phyloP scores from a whole-genome alignment of 1,139 yeast genomes.

The Magnusiomyces ingens region DNA sequence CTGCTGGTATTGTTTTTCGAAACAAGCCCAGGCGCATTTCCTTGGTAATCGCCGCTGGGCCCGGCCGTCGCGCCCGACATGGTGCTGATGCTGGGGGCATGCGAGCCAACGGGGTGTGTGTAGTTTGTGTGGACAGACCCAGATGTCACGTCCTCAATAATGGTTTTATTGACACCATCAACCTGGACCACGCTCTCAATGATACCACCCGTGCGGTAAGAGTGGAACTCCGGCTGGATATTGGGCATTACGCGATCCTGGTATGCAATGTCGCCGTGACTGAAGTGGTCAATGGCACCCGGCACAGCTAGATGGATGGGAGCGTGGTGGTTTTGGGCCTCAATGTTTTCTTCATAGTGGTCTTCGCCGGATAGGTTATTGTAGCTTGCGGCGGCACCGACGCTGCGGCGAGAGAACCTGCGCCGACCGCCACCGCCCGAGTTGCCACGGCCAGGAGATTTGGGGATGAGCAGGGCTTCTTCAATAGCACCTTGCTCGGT shows the following conservation, averaged over 20 bases:
- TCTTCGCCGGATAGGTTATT: not conserved
- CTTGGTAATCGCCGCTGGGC: too few relatives aligned
- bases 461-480: slow-evolving; percentile 18
- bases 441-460: not conserved
- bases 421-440: too few relatives aligned
- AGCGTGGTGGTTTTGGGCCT: not conserved
- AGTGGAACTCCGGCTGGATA: slow-evolving; percentile 25
- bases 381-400: not conserved
- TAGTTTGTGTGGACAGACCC: not conserved
- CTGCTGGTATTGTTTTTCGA: not conserved
- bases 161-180: slow-evolving; percentile 80
- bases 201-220: slow-evolving; percentile 54
- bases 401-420: not conserved
- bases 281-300: too few relatives aligned
- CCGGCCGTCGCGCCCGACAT: too few relatives aligned
- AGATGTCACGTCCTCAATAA: slow-evolving; percentile 49
- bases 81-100: too few relatives aligned
- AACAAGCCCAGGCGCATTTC: too few relatives aligned
- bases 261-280: slow-evolving; percentile 18
- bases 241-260: slow-evolving; percentile 11
- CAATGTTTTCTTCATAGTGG: not conserved
- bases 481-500: slow-evolving; percentile 47
- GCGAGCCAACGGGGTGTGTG: too few relatives aligned
- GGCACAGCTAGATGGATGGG: not conserved
- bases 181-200: slow-evolving; percentile 80